Conservation (phyloP, 306 rosid species). For the Hylodesmum podocarpum region DNA sequence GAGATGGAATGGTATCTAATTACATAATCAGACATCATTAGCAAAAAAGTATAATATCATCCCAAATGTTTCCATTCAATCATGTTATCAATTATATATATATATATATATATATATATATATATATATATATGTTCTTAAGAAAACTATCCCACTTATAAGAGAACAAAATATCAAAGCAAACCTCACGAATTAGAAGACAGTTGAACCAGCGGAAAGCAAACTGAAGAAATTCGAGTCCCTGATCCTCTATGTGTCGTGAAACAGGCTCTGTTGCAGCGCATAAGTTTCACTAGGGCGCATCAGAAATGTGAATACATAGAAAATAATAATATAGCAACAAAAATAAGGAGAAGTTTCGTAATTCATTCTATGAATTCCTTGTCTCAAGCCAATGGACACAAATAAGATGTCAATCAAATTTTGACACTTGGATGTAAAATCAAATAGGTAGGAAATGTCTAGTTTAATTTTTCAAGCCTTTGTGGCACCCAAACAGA, state of each 20-base stretch:
- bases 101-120: too few relatives aligned
- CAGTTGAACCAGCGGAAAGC: slow-evolving; percentile 99
- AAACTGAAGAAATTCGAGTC: slow-evolving; percentile 95
- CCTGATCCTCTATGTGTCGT: slow-evolving; percentile 88
- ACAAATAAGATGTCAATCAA: neutral
- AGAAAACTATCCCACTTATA: slow-evolving; percentile 16
- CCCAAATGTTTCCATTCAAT: neutral
- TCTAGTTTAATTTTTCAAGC: slow-evolving; percentile 16
- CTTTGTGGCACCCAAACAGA: slow-evolving; percentile 1
- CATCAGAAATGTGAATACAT: slow-evolving; percentile 28
- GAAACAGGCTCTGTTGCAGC: slow-evolving; percentile 74
- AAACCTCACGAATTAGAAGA: slow-evolving; percentile 94
- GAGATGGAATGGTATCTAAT: slow-evolving; percentile 88
- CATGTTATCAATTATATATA: neutral
- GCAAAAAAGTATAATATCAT: slow-evolving; percentile 21
- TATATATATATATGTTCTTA: neutral
- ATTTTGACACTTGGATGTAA: neutral
- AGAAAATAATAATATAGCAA: neutral
- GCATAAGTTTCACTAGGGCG: slow-evolving; percentile 26
- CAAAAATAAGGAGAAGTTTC: neutral
- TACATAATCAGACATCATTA: slow-evolving; percentile 25
- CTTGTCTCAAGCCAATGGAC: neutral
- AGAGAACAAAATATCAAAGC: slow-evolving; percentile 25
- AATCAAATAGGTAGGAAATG: neutral
- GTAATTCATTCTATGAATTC: slow-evolving; percentile 1